phyloP scores from a whole-genome alignment of 257 asterid genomes.

The Ballota nigra region DNA sequence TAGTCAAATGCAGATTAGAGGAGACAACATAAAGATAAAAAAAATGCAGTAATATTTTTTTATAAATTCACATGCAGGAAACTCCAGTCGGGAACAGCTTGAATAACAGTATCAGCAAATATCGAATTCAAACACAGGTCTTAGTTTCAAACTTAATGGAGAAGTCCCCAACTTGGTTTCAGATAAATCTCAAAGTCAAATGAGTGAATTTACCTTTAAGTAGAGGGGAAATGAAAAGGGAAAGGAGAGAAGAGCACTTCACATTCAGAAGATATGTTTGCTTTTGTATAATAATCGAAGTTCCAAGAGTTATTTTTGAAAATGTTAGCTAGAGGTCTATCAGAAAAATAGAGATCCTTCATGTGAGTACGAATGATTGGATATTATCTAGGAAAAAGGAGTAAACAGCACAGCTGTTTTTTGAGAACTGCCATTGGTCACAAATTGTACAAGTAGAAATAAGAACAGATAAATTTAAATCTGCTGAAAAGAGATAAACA shows the following conservation, averaged over 20 bases:
- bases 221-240: background rate
- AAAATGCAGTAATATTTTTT: background rate
- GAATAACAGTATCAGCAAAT: background rate
- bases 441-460: background rate
- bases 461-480: background rate
- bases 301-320: background rate
- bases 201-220: background rate
- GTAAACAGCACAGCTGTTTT: background rate
- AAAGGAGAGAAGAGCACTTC: background rate
- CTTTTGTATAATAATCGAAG: background rate
- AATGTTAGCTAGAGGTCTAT: conserved; percentile 9
- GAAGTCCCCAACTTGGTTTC: background rate
- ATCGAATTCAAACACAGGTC: background rate
- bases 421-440: background rate
- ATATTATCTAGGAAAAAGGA: background rate
- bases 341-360: background rate
- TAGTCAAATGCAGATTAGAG: conserved; percentile 18
- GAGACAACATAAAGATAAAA: background rate
- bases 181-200: background rate
- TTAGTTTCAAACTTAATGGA: background rate
- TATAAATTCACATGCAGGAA: background rate
- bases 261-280: background rate
- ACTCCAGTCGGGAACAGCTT: background rate
- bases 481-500: background rate
- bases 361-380: background rate